Base-by-base conservation (phyloP, 345 rosid species). In the Clausena lansium region DNA sequence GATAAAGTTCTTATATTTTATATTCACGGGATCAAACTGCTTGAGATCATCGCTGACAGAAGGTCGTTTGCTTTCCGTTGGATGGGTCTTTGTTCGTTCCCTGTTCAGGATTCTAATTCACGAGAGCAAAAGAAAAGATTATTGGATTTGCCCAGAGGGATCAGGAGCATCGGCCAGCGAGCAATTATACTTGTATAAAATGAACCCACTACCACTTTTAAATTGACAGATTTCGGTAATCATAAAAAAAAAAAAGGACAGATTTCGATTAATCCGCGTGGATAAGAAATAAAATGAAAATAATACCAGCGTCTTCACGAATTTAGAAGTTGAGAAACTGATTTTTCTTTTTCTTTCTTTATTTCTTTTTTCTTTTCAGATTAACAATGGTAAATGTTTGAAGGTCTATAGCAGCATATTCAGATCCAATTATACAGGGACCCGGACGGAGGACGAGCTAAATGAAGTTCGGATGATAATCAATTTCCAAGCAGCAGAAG, bases 401-500 rank as follows among this genome's bases (percentile, higher is more conserved):
- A 45, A 13, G 17, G 50, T 45, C 50, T 13, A 45, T 13, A 45
- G 15, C 50, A 45, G 24, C 19, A 38, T 20, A 30, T 75, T 65
- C 28, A 50, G 61, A 47, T 19, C 35, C 32, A 11, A 6, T 10
- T 61, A 9, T 27, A 41, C 41, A 4, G 13, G 28, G 67, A 58
- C 52, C 35, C 22, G 19, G 33, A 35, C 33, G 19, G 24, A 41
- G 36, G 45, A 54, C 67, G 66, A 24, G 57, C 66, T 60, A 30
- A 77, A 72, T 63, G 39, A 62, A 17, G 55, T 66, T 54, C 36
- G 39, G 39, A 5, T 41, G 41, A 75, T 20, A 13, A 54, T 39
- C 65, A 36, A 35, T 52, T 65, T 19, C 75, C 65, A 39, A 67
- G 58, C 58, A 28, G 70, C 30, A 67, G 69, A 60, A 64, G 11